Conservation (phyloP, 208 protist species). For the Leishmania turanica region DNA sequence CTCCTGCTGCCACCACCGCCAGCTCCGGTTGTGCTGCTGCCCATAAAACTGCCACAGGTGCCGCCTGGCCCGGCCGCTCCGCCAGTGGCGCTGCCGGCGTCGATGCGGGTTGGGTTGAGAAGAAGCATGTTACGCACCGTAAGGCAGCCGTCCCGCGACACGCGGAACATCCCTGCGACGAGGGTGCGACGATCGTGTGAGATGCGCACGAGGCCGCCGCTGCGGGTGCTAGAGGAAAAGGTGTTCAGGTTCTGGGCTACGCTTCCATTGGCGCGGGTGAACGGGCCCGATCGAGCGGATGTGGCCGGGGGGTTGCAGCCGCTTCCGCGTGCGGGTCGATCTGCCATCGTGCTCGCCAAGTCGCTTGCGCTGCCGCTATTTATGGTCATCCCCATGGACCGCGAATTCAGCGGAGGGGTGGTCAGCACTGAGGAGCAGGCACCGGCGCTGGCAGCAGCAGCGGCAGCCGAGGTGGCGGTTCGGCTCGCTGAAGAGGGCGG, state of each 20-base stretch:
- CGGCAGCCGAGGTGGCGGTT: background rate
- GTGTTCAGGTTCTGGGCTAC: background rate
- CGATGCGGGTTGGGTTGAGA: conserved; percentile 57
- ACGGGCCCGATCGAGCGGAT: background rate
- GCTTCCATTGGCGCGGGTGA: background rate
- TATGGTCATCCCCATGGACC: background rate
- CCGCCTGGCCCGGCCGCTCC: background rate
- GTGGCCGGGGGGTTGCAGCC: background rate
- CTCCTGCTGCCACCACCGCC: background rate
- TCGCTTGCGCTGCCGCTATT: background rate
- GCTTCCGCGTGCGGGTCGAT: background rate
- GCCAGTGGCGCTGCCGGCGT: conserved; percentile 14
- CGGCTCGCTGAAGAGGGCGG: conserved; percentile 4
- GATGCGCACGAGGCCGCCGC: conserved; percentile 44
- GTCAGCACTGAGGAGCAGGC: background rate
- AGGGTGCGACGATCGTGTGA: conserved; percentile 63
- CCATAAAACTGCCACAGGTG: background rate
- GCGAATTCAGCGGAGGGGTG: background rate
- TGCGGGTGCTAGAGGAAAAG: conserved; percentile 6
- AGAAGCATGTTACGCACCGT: conserved; percentile 86
- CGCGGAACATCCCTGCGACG: conserved; percentile 73
- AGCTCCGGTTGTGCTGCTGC: background rate
- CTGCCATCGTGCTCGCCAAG: background rate
- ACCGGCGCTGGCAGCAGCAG: background rate
- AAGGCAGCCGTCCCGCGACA: conserved; percentile 72